These are phyloP conservation scores for Aspergillus sp. DNA, from an alignment of 2,329 filamentous ascomycete species.

Conservation along the genomic window DNA sequence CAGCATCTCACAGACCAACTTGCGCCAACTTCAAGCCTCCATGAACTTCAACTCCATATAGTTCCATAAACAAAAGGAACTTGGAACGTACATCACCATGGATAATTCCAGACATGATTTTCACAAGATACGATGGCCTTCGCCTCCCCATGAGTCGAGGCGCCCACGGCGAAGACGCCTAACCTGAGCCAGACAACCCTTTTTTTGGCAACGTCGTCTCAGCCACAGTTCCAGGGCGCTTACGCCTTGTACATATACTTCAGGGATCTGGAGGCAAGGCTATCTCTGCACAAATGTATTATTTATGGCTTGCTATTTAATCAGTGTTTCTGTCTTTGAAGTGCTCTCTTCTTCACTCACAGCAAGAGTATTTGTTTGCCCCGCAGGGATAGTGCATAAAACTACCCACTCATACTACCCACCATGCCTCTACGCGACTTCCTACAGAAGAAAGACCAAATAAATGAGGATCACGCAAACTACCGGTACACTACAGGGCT, in stretches of 20 bases:
- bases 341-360: too few relatives aligned
- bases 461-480: slow-evolving; percentile 23
- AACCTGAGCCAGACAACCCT: background rate
- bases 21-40: too few relatives aligned
- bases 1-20: too few relatives aligned
- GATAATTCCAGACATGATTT: too few relatives aligned
- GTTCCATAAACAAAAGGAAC: too few relatives aligned
- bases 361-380: background rate
- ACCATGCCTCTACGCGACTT: slow-evolving; percentile 54
- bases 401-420: background rate
- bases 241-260: background rate
- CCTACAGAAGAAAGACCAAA: slow-evolving; percentile 55
- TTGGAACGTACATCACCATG: too few relatives aligned
- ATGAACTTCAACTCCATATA: too few relatives aligned
- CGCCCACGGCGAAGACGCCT: background rate
- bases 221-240: background rate
- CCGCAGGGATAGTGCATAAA: background rate
- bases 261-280: background rate
- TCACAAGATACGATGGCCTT: background rate
- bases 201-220: background rate
- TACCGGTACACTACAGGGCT: slow-evolving; percentile 42
- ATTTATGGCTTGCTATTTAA: background rate
- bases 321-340: too few relatives aligned
- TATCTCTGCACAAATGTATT: background rate
- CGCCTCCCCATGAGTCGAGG: background rate